phyloP scores from a whole-genome alignment of 140 eudicot genomes.

The Erigeron philadelphicus region DNA sequence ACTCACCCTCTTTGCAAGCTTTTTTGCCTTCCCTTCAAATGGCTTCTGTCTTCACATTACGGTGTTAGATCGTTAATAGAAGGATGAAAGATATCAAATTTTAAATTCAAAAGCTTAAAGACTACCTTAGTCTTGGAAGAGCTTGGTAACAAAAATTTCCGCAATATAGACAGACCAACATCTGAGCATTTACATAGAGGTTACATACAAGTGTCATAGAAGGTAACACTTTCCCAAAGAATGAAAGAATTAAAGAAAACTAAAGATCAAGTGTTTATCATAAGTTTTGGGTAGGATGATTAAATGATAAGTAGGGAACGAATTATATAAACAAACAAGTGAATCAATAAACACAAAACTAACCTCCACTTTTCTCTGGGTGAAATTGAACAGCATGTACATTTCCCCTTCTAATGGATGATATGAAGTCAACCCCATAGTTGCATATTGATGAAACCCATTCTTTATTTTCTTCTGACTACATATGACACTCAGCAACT shows the following conservation, averaged over 20 bases:
- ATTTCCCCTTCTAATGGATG: conserved; percentile 85
- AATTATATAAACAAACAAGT: background rate
- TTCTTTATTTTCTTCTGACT: conserved; percentile 79
- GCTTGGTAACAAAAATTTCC: conserved; percentile 69
- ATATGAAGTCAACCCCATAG: conserved; percentile 73
- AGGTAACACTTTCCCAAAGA: background rate
- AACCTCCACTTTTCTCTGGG: conserved; percentile 99
- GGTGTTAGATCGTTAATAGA: conserved; percentile 35
- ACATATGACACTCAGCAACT: background rate
- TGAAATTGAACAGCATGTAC: conserved; percentile 95
- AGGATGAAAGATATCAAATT: background rate
- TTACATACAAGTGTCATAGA: conserved; percentile 7
- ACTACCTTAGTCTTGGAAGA: conserved; percentile 66
- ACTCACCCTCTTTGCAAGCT: conserved; percentile 97
- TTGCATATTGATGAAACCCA: conserved; percentile 92
- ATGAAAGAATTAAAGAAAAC: no score
- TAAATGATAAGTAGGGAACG: no score
- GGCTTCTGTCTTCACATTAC: conserved; percentile 82
- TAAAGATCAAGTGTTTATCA: no score
- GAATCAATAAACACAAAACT: conserved; percentile 3
- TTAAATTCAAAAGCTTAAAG: conserved; percentile 5
- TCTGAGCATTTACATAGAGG: conserved; percentile 41
- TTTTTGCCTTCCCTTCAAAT: conserved; percentile 72
- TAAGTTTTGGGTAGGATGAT: no score
- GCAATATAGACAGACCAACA: conserved; percentile 83